Evolutionary conservation across 768 basidiomycete genomes (phyloP).

Genomic region (Dentipellis sp.): DNA sequence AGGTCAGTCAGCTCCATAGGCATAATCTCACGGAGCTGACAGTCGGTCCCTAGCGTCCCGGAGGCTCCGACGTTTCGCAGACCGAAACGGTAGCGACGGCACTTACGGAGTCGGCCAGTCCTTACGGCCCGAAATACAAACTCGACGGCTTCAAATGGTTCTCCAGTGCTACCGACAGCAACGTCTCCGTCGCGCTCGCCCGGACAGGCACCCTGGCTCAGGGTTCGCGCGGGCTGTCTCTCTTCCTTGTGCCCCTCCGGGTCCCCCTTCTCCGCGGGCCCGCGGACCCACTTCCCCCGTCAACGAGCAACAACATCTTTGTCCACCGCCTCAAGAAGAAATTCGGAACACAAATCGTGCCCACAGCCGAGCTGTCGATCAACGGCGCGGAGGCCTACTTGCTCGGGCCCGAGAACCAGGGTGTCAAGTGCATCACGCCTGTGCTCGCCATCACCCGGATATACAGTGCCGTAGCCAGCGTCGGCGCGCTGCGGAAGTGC

Average conservation of each 20-base stretch:
- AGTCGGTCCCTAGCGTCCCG: constrained; percentile 40
- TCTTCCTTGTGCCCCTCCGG: constrained; percentile 62
- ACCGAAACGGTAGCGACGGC: constrained; percentile 56
- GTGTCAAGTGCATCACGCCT: constrained; percentile 58
- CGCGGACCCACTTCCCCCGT: constrained; percentile 30
- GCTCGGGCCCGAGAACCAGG: constrained; percentile 46
- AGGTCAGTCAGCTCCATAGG: constrained; percentile 28
- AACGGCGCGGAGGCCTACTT: constrained; percentile 52
- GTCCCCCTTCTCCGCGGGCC: constrained; percentile 39
- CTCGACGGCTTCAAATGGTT: constrained; percentile 79
- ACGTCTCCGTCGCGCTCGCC: constrained; percentile 64
- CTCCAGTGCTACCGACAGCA: constrained; percentile 72
- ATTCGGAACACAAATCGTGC: constrained; percentile 63
- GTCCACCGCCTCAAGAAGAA: constrained; percentile 74
- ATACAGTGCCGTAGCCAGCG: constrained; percentile 48
- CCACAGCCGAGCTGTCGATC: constrained; percentile 67
- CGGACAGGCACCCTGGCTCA: constrained; percentile 48
- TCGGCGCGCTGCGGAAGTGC: constrained; percentile 51
- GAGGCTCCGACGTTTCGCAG: constrained; percentile 67
- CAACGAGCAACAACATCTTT: constrained; percentile 54
- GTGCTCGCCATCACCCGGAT: constrained; percentile 74
- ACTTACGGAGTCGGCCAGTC: constrained; percentile 21
- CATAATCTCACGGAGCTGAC: neutral
- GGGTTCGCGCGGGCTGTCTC: constrained; percentile 61
- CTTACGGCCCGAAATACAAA: constrained; percentile 41